phyloP scores from a whole-genome alignment of 2,329 filamentous ascomycete species.

The Seiridium cupressi region DNA sequence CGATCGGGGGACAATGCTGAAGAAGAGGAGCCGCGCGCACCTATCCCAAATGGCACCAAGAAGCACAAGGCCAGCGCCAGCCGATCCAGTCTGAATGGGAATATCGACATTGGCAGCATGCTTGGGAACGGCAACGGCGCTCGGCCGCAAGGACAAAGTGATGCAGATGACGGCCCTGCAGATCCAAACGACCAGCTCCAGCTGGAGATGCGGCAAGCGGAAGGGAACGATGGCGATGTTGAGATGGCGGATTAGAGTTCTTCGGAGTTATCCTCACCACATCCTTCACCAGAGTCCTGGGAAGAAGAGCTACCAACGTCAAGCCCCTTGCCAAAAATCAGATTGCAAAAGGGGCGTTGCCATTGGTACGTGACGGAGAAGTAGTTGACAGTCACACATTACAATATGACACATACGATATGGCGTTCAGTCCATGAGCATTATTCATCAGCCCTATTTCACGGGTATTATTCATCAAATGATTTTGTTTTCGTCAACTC shows the following conservation, averaged over 20 bases:
- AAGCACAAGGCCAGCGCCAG: slow-evolving; percentile 31
- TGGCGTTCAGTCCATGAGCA: too few species aligned
- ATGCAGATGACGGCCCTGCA: slow-evolving; percentile 26
- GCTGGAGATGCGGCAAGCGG: slow-evolving; percentile 51
- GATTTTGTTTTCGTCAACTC: too few species aligned
- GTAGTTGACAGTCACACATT: too few species aligned
- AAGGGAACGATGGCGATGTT: slow-evolving; percentile 49
- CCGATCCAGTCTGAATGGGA: slow-evolving; percentile 21
- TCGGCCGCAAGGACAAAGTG: slow-evolving; percentile 16
- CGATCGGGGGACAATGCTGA: slow-evolving; percentile 18
- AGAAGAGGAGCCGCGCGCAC: slow-evolving; percentile 17
- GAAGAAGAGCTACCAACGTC: too few species aligned
- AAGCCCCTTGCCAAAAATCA: too few species aligned
- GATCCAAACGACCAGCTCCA: slow-evolving; percentile 54
- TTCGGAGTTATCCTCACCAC: background rate
- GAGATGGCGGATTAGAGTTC: slow-evolving; percentile 53
- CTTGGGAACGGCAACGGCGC: slow-evolving; percentile 25
- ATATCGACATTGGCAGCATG: slow-evolving; percentile 19
- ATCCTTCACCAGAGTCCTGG: too few species aligned
- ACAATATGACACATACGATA: too few species aligned
- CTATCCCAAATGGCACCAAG: slow-evolving; percentile 30
- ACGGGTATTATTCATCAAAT: too few species aligned
- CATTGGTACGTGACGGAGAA: too few species aligned
- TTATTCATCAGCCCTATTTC: too few species aligned
- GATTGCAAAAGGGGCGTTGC: too few species aligned